Evolutionary conservation across 2,329 filamentous ascomycete genomes (phyloP).

Genomic region (Pseudogymnoascus sp.): DNA sequence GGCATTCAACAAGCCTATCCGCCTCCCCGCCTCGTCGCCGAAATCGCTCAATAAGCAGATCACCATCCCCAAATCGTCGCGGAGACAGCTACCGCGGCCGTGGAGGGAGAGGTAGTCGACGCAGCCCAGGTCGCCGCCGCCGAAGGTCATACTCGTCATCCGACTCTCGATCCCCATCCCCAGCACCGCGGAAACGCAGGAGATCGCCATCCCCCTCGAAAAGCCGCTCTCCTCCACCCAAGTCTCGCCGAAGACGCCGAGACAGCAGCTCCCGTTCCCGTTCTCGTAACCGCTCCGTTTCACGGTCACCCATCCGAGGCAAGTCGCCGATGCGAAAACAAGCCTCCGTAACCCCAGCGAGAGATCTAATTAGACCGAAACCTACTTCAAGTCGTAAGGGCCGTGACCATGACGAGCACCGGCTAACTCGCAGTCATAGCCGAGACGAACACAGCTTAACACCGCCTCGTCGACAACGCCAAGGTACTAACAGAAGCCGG

Average conservation of each 20-base stretch:
- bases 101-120: constrained; percentile 21
- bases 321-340: constrained; percentile 5
- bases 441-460: constrained; percentile 23
- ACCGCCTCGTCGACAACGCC: constrained; percentile 23
- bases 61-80: constrained; percentile 24
- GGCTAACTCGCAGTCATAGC: constrained; percentile 28
- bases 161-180: constrained; percentile 17
- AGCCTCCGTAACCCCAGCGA: neutral
- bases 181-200: constrained; percentile 23
- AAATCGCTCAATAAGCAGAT: constrained; percentile 16
- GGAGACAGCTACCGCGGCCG: constrained; percentile 21
- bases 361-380: constrained; percentile 9
- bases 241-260: constrained; percentile 19
- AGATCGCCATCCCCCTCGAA: constrained; percentile 23
- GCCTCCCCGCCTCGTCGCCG: constrained; percentile 25
- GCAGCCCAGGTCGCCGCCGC: constrained; percentile 25
- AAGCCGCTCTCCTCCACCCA: constrained; percentile 24
- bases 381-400: constrained; percentile 19
- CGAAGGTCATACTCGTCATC: constrained; percentile 22
- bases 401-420: constrained; percentile 24
- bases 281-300: constrained; percentile 14
- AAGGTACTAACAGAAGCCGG: constrained; percentile 21
- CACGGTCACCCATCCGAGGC: constrained; percentile 6
- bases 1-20: constrained; percentile 24
- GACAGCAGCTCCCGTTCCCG: constrained; percentile 23